Percentiles rank a stretch among this genome's conserved stretches.
Conservation (phyloP, 805 yeast genomes). For the Naumovozyma baii region DNA sequence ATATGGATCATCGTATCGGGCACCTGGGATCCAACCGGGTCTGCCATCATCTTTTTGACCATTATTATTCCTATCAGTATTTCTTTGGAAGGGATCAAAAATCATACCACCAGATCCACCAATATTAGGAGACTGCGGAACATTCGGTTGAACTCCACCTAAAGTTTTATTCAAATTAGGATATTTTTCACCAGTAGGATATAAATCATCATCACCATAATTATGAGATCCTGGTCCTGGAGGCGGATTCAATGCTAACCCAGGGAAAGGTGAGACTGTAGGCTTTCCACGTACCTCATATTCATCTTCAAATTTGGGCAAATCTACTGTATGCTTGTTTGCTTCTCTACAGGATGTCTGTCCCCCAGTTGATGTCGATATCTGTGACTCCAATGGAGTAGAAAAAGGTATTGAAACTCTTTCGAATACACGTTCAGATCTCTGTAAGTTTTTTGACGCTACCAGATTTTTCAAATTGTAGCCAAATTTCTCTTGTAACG, state of each 20-base stretch:
- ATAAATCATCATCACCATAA: conserved; percentile 29
- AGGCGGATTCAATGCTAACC: conserved; percentile 1
- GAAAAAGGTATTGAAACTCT: no score
- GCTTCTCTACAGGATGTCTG: no score
- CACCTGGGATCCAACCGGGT: conserved; percentile 27
- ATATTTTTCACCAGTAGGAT: conserved; percentile 26
- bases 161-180: conserved; percentile 18
- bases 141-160: conserved; percentile 5
- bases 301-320: conserved; percentile 30
- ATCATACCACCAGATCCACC: conserved; percentile 26
- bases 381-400: no score
- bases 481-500: neutral
- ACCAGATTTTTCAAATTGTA: neutral
- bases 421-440: no score
- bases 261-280: neutral
- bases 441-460: no score
- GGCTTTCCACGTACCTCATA: conserved; percentile 13
- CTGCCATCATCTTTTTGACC: conserved; percentile 12
- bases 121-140: conserved; percentile 1
- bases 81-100: conserved; percentile 23
- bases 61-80: conserved; percentile 6
- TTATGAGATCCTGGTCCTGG: conserved; percentile 9
- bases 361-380: no score
- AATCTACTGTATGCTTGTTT: conserved; percentile 15
- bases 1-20: conserved; percentile 29